Evolutionary conservation across 1,284 basidiomycete genomes (phyloP), one percentile per base, ranked within the genome.

Genomic region (Ustilago curta): DNA sequence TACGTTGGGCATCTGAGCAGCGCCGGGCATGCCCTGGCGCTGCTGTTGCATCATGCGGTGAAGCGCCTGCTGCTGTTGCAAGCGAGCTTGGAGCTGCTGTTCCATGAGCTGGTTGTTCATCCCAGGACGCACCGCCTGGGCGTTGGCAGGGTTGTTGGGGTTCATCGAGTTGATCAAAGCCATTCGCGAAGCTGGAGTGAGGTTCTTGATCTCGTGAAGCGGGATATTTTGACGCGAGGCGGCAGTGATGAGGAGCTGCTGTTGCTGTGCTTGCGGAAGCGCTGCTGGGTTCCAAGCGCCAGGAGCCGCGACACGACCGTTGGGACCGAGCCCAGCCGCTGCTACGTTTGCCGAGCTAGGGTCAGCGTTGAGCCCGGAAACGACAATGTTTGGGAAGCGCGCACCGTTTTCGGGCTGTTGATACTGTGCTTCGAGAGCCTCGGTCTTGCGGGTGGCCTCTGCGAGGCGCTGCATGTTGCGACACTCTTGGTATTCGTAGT

Each of bases 131-230:
- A 70, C 62, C 0, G 72, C 67, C 40, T 71, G 69, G 18, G 59
- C 61, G n/a, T 72, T 76, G 57, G 59, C 59, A 3, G 70, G 65
- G 54, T 72, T 76, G 66, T 74, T 65, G 5, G 76, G 76, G 29
- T 76, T 76, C 61, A 80, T 74, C 42, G 70, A 75, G 57, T 80
- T 75, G 48, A 83, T 69, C 23, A 83, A 52, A 0, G 78, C 75
- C 62, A 79, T 71, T 8, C 81, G 69, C 14, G 75, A 65, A 1
- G 77, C 70, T 1, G 81, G 80, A 6, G 76, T 65, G 54, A 83
- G 74, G 42, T 76, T 82, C 66, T 81, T 82, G 56, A 84, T 65
- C 43, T 82, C 80, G n/a, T 84, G 78, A 23, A 82, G 56, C 1
- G 80, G 70, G 21, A 84, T 79, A 29, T 79, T 80, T 29, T 80